Percentiles rank a stretch among this genome's conserved stretches.
These are phyloP conservation scores for Aspergillus asperescens DNA, from an alignment of 495 filamentous ascomycete genomes.

Conservation along the genomic window DNA sequence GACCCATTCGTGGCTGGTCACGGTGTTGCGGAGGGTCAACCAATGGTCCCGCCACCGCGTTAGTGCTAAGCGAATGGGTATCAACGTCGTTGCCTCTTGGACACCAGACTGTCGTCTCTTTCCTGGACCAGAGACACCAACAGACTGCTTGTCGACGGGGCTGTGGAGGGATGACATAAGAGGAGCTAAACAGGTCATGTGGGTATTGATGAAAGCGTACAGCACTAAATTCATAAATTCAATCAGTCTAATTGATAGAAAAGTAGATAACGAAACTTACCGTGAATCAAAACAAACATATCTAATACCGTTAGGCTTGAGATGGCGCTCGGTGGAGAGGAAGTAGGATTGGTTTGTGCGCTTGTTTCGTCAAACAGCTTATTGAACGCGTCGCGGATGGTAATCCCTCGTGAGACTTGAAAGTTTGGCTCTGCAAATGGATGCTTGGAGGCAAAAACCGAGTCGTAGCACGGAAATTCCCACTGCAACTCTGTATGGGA, in stretches of 20 bases:
- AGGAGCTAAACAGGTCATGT: slow-evolving; percentile 39
- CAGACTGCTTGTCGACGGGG: slow-evolving; percentile 5
- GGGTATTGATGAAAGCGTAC: slow-evolving; percentile 42
- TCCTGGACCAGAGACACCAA: not conserved
- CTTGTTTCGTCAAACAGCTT: slow-evolving; percentile 27
- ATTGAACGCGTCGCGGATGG: slow-evolving; percentile 33
- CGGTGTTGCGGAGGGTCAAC: slow-evolving; percentile 27
- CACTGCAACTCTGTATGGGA: slow-evolving; percentile 35
- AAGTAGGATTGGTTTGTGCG: slow-evolving; percentile 2
- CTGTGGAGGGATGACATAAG: slow-evolving; percentile 17
- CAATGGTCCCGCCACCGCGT: slow-evolving; percentile 39
- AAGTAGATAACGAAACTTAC: slow-evolving; percentile 21
- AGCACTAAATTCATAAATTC: slow-evolving; percentile 24
- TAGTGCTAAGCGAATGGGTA: slow-evolving; percentile 32
- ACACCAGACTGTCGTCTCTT: slow-evolving; percentile 12
- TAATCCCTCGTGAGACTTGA: slow-evolving; percentile 28
- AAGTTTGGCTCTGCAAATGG: slow-evolving; percentile 38
- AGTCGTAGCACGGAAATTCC: slow-evolving; percentile 36
- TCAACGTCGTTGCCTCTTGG: slow-evolving; percentile 34
- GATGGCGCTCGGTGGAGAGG: slow-evolving; percentile 7
- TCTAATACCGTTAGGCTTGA: slow-evolving; percentile 30
- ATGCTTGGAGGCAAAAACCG: slow-evolving; percentile 35
- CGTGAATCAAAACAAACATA: slow-evolving; percentile 43
- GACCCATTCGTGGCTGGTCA: slow-evolving; percentile 36
- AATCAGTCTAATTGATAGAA: not conserved